Evolutionary conservation across 2,329 filamentous ascomycete species (phyloP).

Genomic region (Cladosporium halotolerans): DNA sequence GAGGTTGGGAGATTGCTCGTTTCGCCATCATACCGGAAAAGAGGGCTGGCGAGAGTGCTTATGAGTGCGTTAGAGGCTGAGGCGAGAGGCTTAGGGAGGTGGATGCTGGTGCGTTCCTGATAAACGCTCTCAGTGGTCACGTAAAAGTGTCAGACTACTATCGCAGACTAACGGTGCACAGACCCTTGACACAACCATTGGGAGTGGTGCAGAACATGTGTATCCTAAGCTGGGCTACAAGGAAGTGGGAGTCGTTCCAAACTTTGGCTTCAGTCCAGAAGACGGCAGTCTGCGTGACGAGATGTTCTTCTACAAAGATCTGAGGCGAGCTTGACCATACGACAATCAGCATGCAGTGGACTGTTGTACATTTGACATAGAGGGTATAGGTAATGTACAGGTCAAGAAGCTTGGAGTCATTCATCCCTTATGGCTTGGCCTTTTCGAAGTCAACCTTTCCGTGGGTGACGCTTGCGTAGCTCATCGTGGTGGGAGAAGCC

Average conservation of each 20-base stretch:
- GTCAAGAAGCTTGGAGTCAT: background rate
- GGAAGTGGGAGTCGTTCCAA: constrained; percentile 50
- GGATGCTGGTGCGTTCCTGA: constrained; percentile 45
- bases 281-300: constrained; percentile 46
- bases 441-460: constrained; percentile 30
- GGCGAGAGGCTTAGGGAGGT: constrained; percentile 44
- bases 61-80: constrained; percentile 52
- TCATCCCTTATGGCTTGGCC: background rate
- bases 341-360: background rate
- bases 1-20: constrained; percentile 55
- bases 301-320: constrained; percentile 55
- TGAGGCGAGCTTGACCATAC: constrained; percentile 25
- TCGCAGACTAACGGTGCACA: constrained; percentile 19
- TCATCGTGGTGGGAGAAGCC: constrained; percentile 26
- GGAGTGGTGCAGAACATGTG: constrained; percentile 47
- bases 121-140: background rate
- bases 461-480: constrained; percentile 29
- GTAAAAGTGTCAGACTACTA: too few relatives aligned
- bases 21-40: constrained; percentile 44
- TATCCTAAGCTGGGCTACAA: constrained; percentile 54
- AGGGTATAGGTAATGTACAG: constrained; percentile 12
- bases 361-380: constrained; percentile 11
- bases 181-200: constrained; percentile 50
- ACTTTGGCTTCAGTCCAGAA: constrained; percentile 45
- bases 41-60: constrained; percentile 48